Percentiles rank a stretch among this genome's conserved stretches.
Evolutionary conservation across 352 stramenopile genomes (phyloP).

Genomic region (Phytophthora sansomeana): DNA sequence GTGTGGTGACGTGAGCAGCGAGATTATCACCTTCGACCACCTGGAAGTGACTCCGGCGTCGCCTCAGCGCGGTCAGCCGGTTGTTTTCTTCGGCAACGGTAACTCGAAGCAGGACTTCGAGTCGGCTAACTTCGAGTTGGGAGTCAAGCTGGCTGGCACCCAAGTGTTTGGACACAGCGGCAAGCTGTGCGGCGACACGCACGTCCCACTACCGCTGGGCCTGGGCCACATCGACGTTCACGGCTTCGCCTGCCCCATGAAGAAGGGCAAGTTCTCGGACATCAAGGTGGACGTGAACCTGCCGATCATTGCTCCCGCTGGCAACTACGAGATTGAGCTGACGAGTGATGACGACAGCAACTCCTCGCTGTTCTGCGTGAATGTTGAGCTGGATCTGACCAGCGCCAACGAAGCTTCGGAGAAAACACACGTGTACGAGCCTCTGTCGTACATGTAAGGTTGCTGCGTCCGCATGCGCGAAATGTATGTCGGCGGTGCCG

Average conservation of each 20-base stretch:
- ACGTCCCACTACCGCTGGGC: constrained; percentile 81
- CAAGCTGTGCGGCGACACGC: constrained; percentile 79
- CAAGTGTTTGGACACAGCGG: constrained; percentile 80
- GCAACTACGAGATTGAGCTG: constrained; percentile 87
- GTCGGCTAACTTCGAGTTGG: constrained; percentile 72
- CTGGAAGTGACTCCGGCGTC: constrained; percentile 68
- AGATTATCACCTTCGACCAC: constrained; percentile 72
- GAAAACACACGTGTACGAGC: constrained; percentile 78
- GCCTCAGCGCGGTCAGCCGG: constrained; percentile 80
- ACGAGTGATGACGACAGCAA: constrained; percentile 58
- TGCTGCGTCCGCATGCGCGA: constrained; percentile 11
- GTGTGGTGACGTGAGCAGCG: constrained; percentile 74
- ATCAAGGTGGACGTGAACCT: constrained; percentile 87
- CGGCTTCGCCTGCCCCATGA: constrained; percentile 78
- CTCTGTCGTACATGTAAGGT: constrained; percentile 71
- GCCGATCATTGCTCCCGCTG: constrained; percentile 76
- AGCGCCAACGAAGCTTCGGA: constrained; percentile 38
- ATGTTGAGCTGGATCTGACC: constrained; percentile 76
- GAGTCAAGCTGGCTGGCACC: constrained; percentile 74
- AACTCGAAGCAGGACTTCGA: constrained; percentile 74
- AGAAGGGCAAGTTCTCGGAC: constrained; percentile 67
- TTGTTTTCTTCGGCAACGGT: constrained; percentile 76
- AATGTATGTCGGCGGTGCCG: constrained; percentile 21
- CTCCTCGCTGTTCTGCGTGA: constrained; percentile 75
- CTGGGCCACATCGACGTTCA: constrained; percentile 89